These are phyloP conservation scores for Russula earlei DNA, from an alignment of 768 basidiomycete genomes.

Conservation along the genomic window DNA sequence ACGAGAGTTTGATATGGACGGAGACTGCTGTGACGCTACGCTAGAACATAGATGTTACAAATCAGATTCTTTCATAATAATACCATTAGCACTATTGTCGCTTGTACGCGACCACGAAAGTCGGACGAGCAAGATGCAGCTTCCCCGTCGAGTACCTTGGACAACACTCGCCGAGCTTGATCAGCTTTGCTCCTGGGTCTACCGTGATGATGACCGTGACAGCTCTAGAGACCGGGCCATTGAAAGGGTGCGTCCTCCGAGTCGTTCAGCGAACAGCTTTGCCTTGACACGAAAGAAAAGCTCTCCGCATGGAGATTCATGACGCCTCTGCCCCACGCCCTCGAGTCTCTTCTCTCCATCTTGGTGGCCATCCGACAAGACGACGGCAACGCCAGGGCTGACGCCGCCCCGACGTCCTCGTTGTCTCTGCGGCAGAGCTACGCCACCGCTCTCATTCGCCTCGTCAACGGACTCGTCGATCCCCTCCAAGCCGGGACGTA, in stretches of 20 bases:
- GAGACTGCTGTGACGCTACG: neutral
- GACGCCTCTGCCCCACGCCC: slow-evolving; percentile 68
- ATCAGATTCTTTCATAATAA: too few relatives aligned
- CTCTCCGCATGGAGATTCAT: slow-evolving; percentile 73
- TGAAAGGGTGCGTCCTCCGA: slow-evolving; percentile 46
- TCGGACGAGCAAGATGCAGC: slow-evolving; percentile 12
- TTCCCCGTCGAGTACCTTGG: slow-evolving; percentile 82
- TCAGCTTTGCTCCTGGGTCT: slow-evolving; percentile 69
- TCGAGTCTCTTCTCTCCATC: slow-evolving; percentile 62
- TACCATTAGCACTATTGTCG: too few relatives aligned
- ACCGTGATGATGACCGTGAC: slow-evolving; percentile 48
- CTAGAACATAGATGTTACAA: neutral
- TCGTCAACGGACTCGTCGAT: slow-evolving; percentile 94
- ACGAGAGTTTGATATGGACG: neutral
- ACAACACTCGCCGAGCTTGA: slow-evolving; percentile 57
- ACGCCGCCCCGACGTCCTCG: slow-evolving; percentile 22
- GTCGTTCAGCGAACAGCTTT: neutral
- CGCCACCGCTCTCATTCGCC: slow-evolving; percentile 70
- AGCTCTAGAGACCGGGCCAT: slow-evolving; percentile 50
- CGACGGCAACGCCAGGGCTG: slow-evolving; percentile 20
- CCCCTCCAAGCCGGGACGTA: slow-evolving; percentile 84
- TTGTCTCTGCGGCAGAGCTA: slow-evolving; percentile 67
- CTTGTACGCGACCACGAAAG: too few relatives aligned
- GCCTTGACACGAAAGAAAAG: slow-evolving; percentile 30
- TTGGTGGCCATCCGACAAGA: slow-evolving; percentile 56